Evolutionary conservation across 257 asterid species (phyloP), one percentile per base, ranked within the genome.

Genomic region (Capsicum baccatum): DNA sequence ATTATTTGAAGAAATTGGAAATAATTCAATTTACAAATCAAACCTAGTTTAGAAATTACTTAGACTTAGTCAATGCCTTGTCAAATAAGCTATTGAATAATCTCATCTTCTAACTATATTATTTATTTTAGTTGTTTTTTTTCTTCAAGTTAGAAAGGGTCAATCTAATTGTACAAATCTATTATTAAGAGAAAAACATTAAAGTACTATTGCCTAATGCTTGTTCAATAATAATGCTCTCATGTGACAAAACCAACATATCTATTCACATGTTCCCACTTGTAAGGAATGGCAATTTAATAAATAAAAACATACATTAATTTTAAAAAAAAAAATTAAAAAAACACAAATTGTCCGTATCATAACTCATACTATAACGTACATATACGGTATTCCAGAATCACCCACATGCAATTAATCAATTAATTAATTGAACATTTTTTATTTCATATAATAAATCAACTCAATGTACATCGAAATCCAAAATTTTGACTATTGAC

Each of bases 251-350:
- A 67, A 78, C 84, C 57, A 85, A 57, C 84, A 79, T 70, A 58
- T 82, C 81, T 81, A 83, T 63, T 66, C 59, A 84, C 85, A 85
- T 81, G 88, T 87, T 88, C 92, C 89, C 88, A 90, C 87, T 89
- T 86, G 90, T 84, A 83, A 86, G 90, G 89, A 87, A 62, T 82
- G 83, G 66, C 87, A 76, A 83, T 15, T 35, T 64, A 42, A 48
- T 54, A 76, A 52, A 21, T 76, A 11, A 52, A 73, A 12, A 8
- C 0, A 35, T 76, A 50, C n/a, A 74, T 26, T 26, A 26, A 26
- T 26, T 26, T 50, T 3, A 54, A 54, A 68, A n/a, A 54, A 3
- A 12, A 1, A 4, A 1, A 10, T 5, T 0, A 6, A 35, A 26
- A 66, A 26, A 52, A 81, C 63, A 86, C 86, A 83, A 55, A 69